Evolutionary conservation across 305 asterid genomes (phyloP), one percentile per base, ranked within the genome.

Genomic region (Rubia peregrina): DNA sequence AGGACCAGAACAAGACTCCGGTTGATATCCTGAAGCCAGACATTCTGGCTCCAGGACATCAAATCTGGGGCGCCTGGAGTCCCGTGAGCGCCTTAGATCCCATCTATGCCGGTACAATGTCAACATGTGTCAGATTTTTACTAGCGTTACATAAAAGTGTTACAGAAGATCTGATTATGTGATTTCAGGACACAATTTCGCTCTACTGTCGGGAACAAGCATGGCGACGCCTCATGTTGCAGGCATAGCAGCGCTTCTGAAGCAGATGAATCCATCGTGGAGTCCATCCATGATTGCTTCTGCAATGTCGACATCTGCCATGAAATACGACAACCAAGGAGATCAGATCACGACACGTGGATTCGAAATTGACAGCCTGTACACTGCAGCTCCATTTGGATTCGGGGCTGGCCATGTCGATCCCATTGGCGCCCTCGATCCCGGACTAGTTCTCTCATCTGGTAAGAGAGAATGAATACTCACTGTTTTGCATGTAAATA

Each of bases 61-160:
- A 93, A 77, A 90, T 93, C 60, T 93, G 97, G 97, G 96, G 91
- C 49, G 97, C 97, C 49, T 93, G 97, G 98, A 93, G 96, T 75
- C 96, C 98, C 80, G 81, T 84, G 90, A 93, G 98, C 78, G 85
- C 77, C 73, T 69, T 22, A 56, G 80, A 86, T 82, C 91, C 95
- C 59, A 76, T 88, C 56, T 81, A 87, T 38, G 78, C 89, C 16
- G 98, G 98, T 90, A 84, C 6, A 6, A 63, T 14, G 17, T 46
- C 17, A 26, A 41, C 33, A 30, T 30, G 33, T 30, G 33, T 30
- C 2, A 13, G 12, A 46, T 46, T 46, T 3, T 46, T 46, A 46
- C 5, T 5, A 11, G 53, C 4, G 16, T 46, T 11, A 46, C 16
- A 46, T n/a, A 16, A 48, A 48, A 12, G 55, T 48, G 55, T 48